phyloP scores from a whole-genome alignment of 805 yeast genomes.

The Saccharomycopsis guyanensis region DNA sequence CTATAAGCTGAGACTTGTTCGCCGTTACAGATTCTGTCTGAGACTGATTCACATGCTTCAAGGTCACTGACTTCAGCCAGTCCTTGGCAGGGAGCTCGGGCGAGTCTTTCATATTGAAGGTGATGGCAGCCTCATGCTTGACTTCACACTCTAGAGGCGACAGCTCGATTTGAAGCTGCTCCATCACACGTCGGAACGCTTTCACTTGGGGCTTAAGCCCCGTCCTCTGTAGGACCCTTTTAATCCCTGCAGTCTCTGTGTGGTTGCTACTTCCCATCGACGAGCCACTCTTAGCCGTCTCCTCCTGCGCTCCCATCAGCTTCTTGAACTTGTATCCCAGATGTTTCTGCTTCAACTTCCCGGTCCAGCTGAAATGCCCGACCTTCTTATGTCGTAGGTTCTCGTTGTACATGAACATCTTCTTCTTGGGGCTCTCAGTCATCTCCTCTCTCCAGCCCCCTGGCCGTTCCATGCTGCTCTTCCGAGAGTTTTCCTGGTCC shows the following conservation, averaged over 20 bases:
- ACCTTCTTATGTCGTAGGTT: not conserved
- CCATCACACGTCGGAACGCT: conserved; percentile 29
- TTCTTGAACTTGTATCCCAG: not conserved
- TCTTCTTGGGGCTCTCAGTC: not conserved
- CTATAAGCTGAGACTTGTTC: conserved; percentile 29
- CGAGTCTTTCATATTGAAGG: conserved; percentile 26
- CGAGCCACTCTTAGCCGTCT: not conserved
- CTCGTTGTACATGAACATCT: not conserved
- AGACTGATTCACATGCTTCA: not conserved
- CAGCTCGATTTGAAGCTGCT: conserved; percentile 29
- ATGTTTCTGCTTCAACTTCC: not conserved
- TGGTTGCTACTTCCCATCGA: not conserved
- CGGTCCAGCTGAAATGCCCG: not conserved
- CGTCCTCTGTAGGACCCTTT: conserved; percentile 23
- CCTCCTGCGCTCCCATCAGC: not conserved
- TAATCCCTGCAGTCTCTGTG: not conserved
- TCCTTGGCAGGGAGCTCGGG: conserved; percentile 22
- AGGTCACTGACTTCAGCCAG: not conserved
- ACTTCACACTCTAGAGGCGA: conserved; percentile 31
- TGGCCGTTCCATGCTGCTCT: not conserved
- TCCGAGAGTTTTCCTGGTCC: not conserved
- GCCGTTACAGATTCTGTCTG: conserved; percentile 22
- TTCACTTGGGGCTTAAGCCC: conserved; percentile 29
- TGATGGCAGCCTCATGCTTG: conserved; percentile 30
- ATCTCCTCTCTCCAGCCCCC: not conserved